Evolutionary conservation across 169 alveolate genomes (phyloP).

Genomic region (Theileria sp.): DNA sequence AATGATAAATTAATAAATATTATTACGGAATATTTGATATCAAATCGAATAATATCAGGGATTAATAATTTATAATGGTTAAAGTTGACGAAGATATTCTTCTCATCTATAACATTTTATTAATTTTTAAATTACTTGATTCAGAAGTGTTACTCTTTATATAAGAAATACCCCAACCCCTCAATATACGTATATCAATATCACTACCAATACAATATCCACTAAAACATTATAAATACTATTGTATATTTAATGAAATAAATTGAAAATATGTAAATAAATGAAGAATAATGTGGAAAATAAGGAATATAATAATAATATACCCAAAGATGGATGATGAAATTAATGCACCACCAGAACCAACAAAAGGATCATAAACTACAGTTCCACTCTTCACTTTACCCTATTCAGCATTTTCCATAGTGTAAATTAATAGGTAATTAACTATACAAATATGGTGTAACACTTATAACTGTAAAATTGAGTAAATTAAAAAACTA

Average conservation of each 20-base stretch:
- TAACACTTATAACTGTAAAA: no score
- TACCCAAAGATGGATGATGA: conserved; percentile 82
- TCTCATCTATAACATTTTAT: conserved; percentile 1
- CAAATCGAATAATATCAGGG: conserved; percentile 70
- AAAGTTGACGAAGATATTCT: conserved; percentile 67
- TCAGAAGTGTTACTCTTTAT: conserved; percentile 72
- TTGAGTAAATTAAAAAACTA: not conserved
- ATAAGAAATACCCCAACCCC: conserved; percentile 81
- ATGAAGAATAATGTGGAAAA: no score
- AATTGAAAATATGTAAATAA: not conserved
- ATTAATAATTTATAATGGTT: conserved; percentile 47
- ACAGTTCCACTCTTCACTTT: conserved; percentile 61
- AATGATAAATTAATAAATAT: not conserved
- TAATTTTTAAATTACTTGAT: conserved; percentile 25
- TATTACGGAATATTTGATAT: conserved; percentile 37
- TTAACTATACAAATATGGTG: not conserved
- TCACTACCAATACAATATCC: conserved; percentile 93
- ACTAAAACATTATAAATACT: conserved; percentile 44
- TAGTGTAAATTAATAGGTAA: not conserved
- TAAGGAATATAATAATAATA: no score
- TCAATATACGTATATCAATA: conserved; percentile 90
- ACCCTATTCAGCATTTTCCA: conserved; percentile 13
- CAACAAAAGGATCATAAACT: conserved; percentile 94
- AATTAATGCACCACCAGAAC: conserved; percentile 93
- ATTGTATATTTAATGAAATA: no score